Conservation (phyloP, 2,329 filamentous ascomycete species). For the Trichoderma sp. region DNA sequence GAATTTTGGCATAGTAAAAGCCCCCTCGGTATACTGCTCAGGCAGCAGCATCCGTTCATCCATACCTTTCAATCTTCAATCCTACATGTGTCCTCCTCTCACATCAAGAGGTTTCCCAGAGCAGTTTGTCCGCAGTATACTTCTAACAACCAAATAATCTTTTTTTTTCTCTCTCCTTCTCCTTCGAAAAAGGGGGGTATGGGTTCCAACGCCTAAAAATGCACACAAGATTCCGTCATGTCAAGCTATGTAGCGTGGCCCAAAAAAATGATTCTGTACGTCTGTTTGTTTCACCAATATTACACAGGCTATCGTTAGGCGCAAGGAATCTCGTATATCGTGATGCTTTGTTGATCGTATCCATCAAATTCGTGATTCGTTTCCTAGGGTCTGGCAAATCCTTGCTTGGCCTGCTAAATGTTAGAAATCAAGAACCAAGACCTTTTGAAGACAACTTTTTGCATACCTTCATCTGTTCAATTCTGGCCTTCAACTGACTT, state of each 20-base stretch:
- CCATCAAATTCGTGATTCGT: slow-evolving; percentile 18
- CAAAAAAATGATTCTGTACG: background rate
- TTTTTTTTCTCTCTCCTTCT: background rate
- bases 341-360: slow-evolving; percentile 10
- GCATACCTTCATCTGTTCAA: slow-evolving; percentile 93
- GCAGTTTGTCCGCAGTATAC: slow-evolving; percentile 20
- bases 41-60: slow-evolving; percentile 6
- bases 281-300: slow-evolving; percentile 19
- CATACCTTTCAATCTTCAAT: slow-evolving; percentile 21
- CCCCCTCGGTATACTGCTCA: background rate
- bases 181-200: slow-evolving; percentile 33
- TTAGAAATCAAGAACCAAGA: background rate
- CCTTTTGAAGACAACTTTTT: background rate
- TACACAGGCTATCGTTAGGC: slow-evolving; percentile 12
- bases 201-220: slow-evolving; percentile 41
- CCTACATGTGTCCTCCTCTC: slow-evolving; percentile 15
- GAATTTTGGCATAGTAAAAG: slow-evolving; percentile 16
- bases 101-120: slow-evolving; percentile 18
- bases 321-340: slow-evolving; percentile 12
- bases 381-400: slow-evolving; percentile 35
- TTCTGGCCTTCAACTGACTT: slow-evolving; percentile 93
- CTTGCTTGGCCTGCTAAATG: slow-evolving; percentile 33
- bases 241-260: background rate
- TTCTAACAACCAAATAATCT: slow-evolving; percentile 28
- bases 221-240: slow-evolving; percentile 30